Percentiles rank a stretch among this genome's conserved stretches.
These are phyloP conservation scores for Saxophila tyrrhenica DNA, from an alignment of 495 filamentous ascomycete genomes.

Conservation along the genomic window DNA sequence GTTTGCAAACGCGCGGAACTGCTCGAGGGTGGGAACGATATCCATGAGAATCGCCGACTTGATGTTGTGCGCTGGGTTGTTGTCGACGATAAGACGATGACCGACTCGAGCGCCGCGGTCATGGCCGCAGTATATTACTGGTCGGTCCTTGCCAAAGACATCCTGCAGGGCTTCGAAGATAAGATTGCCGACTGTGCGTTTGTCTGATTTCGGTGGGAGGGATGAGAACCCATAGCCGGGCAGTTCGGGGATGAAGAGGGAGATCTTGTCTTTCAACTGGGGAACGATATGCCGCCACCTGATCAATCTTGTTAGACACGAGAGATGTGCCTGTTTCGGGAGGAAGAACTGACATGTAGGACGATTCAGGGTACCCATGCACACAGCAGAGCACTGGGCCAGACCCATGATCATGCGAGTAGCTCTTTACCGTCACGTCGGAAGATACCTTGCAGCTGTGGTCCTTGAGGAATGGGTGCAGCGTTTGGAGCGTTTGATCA, in stretches of 20 bases:
- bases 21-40: constrained; percentile 17
- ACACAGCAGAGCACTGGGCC: constrained; percentile 23
- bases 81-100: constrained; percentile 16
- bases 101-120: constrained; percentile 17
- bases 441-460: constrained; percentile 8
- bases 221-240: constrained; percentile 18
- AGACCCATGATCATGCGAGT: constrained; percentile 14
- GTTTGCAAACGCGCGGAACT: constrained; percentile 13
- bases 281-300: constrained; percentile 13
- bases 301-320: not conserved
- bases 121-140: constrained; percentile 17
- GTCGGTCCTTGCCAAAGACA: constrained; percentile 12
- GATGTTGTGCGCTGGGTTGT: constrained; percentile 13
- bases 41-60: constrained; percentile 14
- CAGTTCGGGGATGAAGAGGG: constrained; percentile 16
- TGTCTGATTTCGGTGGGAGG: constrained; percentile 12
- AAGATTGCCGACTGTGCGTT: constrained; percentile 15
- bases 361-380: constrained; percentile 26
- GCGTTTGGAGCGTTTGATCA: constrained; percentile 2
- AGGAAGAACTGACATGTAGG: constrained; percentile 16
- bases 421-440: constrained; percentile 12
- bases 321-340: not conserved
- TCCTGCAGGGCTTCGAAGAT: constrained; percentile 13
- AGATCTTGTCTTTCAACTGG: constrained; percentile 17
- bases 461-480: constrained; percentile 5